Conservation (phyloP, 2,329 filamentous ascomycete species). For the Cytospora chrysosperma region DNA sequence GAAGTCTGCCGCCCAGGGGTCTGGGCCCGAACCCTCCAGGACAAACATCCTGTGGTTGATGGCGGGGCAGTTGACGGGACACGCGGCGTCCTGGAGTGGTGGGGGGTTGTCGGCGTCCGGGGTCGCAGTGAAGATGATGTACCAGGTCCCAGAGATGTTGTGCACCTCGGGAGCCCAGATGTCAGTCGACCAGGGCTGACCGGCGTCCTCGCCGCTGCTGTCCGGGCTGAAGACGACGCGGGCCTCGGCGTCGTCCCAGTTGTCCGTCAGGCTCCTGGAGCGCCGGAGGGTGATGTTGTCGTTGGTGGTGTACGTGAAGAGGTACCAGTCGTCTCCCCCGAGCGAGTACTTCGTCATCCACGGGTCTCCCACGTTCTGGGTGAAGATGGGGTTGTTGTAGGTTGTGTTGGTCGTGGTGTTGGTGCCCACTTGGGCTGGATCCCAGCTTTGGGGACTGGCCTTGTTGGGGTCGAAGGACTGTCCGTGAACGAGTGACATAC, state of each 20-base stretch:
- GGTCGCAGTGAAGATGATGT: constrained; percentile 37
- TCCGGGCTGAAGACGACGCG: constrained; percentile 38
- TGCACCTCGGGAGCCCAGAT: constrained; percentile 39
- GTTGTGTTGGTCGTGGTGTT: constrained; percentile 38
- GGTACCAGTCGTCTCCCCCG: constrained; percentile 38
- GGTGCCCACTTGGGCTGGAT: constrained; percentile 34
- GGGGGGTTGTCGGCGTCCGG: constrained; percentile 36
- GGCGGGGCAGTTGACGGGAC: constrained; percentile 37
- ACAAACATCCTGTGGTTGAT: constrained; percentile 40
- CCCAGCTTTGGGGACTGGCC: constrained; percentile 32
- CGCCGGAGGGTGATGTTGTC: constrained; percentile 40
- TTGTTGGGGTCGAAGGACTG: constrained; percentile 36
- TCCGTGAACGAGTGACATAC: constrained; percentile 20
- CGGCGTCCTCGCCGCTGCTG: constrained; percentile 26
- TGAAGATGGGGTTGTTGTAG: constrained; percentile 41
- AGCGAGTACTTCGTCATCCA: constrained; percentile 38
- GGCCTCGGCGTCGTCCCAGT: constrained; percentile 40
- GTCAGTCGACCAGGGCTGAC: constrained; percentile 37
- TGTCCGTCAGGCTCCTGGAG: constrained; percentile 38
- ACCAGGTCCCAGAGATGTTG: constrained; percentile 35
- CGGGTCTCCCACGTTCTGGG: constrained; percentile 39
- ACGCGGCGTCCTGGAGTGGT: constrained; percentile 36
- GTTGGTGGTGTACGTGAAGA: constrained; percentile 41
- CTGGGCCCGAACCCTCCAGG: constrained; percentile 32
- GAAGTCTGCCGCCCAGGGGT: constrained; percentile 36